A percentile compares a stretch with the other conserved stretches of the same genome.
Conservation (phyloP, 129 eudicot genomes). For the Solidago caesia region DNA sequence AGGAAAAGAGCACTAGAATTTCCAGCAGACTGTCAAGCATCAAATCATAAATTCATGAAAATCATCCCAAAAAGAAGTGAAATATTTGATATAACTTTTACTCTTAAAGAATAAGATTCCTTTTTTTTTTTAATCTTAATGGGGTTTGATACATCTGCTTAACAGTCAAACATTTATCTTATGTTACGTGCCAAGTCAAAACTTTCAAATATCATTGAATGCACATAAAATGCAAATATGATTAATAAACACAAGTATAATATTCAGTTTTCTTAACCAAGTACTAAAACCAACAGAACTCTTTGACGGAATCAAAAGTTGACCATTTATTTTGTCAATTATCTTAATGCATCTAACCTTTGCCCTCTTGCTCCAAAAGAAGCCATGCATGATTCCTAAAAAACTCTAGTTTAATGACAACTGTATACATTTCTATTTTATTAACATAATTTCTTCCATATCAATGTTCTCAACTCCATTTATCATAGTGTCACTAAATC, state of each 20-base stretch:
- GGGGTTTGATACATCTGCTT: conserved; percentile 1
- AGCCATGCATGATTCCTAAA: conserved; percentile 20
- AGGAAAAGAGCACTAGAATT: conserved; percentile 99
- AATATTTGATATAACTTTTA: background rate
- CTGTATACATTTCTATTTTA: background rate
- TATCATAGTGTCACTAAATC: background rate
- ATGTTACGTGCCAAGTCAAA: background rate
- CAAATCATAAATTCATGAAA: conserved; percentile 23
- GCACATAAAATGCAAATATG: background rate
- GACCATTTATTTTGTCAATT: conserved; percentile 14
- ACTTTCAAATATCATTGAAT: background rate
- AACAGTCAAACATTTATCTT: conserved; percentile 2
- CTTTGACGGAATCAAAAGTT: conserved; percentile 1
- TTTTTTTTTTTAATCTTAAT: background rate
- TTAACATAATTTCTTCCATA: background rate
- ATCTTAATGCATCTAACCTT: conserved; percentile 17
- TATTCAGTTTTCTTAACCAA: background rate
- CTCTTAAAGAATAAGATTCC: background rate
- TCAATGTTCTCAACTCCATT: background rate
- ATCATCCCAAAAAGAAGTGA: conserved; percentile 7
- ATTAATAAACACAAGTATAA: background rate
- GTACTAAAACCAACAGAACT: background rate
- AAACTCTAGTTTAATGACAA: conserved; percentile 21
- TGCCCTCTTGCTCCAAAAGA: conserved; percentile 20
- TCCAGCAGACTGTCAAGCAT: conserved; percentile 66